Conservation (phyloP, 106 monocot genomes). For the Allium sativum region DNA sequence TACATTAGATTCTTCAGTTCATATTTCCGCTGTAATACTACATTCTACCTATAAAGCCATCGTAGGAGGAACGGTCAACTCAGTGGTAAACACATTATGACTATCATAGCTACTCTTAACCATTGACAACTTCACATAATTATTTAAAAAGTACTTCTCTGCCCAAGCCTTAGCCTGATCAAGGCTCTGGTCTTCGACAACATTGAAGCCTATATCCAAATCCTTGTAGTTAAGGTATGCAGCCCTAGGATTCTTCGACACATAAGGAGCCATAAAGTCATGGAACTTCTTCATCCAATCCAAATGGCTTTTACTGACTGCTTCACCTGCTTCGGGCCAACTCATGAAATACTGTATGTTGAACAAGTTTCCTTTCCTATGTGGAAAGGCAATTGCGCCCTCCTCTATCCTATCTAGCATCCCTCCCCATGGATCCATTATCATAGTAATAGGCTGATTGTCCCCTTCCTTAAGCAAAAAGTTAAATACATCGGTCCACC, state of each 20-base stretch:
- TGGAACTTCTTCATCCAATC: conserved; percentile 12
- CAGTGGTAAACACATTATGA: neutral
- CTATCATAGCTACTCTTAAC: neutral
- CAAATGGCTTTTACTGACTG: conserved; percentile 1
- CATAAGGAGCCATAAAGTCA: conserved; percentile 7
- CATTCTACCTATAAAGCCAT: too few relatives aligned
- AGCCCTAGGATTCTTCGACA: conserved; percentile 9
- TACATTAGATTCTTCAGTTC: too few relatives aligned
- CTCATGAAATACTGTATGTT: conserved; percentile 15
- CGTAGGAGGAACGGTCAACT: conserved; percentile 3
- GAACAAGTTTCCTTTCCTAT: conserved; percentile 31
- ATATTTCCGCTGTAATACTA: too few relatives aligned
- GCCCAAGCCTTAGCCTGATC: conserved; percentile 3
- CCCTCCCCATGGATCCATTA: conserved; percentile 26
- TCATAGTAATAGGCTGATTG: conserved; percentile 4
- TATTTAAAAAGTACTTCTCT: conserved; percentile 6
- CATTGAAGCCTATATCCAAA: conserved; percentile 13
- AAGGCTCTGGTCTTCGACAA: neutral
- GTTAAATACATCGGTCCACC: conserved; percentile 8
- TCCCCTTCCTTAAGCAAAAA: conserved; percentile 3
- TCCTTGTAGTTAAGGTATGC: conserved; percentile 14
- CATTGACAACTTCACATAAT: conserved; percentile 5
- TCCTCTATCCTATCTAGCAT: conserved; percentile 17
- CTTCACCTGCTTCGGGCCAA: conserved; percentile 11
- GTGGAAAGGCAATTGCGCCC: conserved; percentile 17